Conservation (phyloP, 2,329 filamentous ascomycete species). For the Tolypocladium ophioglossoides region DNA sequence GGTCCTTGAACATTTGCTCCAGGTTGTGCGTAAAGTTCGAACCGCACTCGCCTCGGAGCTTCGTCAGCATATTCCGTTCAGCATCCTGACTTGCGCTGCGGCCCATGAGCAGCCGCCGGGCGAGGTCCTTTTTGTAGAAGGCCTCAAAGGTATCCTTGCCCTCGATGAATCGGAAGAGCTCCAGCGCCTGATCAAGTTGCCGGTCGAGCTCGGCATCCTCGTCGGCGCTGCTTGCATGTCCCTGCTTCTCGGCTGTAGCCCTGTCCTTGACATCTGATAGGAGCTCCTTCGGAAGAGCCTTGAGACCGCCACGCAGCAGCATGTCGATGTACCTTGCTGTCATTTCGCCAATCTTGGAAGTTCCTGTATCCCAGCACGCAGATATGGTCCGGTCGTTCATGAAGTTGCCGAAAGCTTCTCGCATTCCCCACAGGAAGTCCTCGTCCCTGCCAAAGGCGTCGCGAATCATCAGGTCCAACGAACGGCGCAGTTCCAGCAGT, state of each 20-base stretch:
- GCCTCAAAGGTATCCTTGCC: slow-evolving; percentile 97
- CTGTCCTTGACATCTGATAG: slow-evolving; percentile 51
- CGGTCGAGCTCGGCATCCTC: slow-evolving; percentile 88
- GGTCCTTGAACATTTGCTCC: slow-evolving; percentile 99
- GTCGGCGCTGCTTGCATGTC: slow-evolving; percentile 60
- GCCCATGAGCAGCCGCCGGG: slow-evolving; percentile 79
- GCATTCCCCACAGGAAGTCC: slow-evolving; percentile 64
- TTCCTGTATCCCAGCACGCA: slow-evolving; percentile 66
- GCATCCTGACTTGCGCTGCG: slow-evolving; percentile 90
- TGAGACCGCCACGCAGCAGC: slow-evolving; percentile 77
- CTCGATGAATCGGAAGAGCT: slow-evolving; percentile 93
- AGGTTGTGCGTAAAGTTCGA: slow-evolving; percentile 92
- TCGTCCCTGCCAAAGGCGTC: slow-evolving; percentile 69
- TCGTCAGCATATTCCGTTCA: slow-evolving; percentile 87
- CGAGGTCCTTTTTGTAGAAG: slow-evolving; percentile 97
- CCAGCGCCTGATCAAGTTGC: slow-evolving; percentile 84
- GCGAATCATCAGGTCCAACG: slow-evolving; percentile 66
- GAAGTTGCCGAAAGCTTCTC: slow-evolving; percentile 79
- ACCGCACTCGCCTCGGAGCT: slow-evolving; percentile 87
- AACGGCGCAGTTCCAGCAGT: slow-evolving; percentile 69
- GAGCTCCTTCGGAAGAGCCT: slow-evolving; percentile 63
- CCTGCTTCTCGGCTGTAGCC: slow-evolving; percentile 46
- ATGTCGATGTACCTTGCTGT: slow-evolving; percentile 94
- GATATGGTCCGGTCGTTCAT: slow-evolving; percentile 81
- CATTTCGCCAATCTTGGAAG: slow-evolving; percentile 95